Base-by-base conservation (phyloP, 495 filamentous ascomycete genomes). In the Penicillium alfredii region DNA sequence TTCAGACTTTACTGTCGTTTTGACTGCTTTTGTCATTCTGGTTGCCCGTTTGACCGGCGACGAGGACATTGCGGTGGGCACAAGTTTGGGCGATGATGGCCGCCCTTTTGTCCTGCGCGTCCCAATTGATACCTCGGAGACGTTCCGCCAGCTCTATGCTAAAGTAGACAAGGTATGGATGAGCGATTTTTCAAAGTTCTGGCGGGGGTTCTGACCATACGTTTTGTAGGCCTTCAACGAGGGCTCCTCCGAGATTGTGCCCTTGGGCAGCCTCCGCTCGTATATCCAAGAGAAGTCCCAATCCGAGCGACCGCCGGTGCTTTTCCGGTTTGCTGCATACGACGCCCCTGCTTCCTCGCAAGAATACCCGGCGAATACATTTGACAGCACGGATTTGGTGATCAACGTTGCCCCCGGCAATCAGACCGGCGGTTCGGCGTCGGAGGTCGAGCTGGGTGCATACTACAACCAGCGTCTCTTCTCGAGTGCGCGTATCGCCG, bases 401-500 rank as follows among this genome's bases (percentile, higher is more conserved):
- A 58, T 74, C 33, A 69, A 66, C 32, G 53, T 74, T 32, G 55
- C 60, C 14, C 44, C 64, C 12, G 49, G 43, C 14, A 42, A 49
- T 9, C 35, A 44, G 13, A 32, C 50, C 11, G 38, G 35, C 16
- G 22, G 42, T 6, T 50, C 58, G 6, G 28, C 42, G 1, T 41
- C 51, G 1, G 48, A 59, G 26, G 49, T 65, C 24, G 63, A 69
- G 36, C 33, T 72, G 21, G 62, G 61, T 4, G 69, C 68, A 30
- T 69, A 63, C 43, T 74, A 73, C 32, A 73, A 74, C 40, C 70
- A 74, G 39, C 48, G 71, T 33, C 53, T 73, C 4, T 73, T 74
- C 44, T 70, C 68, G 0, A 67, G 66, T 39, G 55, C 64, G 10
- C 59, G 71, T 11, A 71, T 74, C 36, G 39, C 63, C 9, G 63